A percentile compares a stretch with the other conserved stretches of the same genome.
phyloP scores from a whole-genome alignment of 2,329 filamentous ascomycete genomes.

The Neoarthrinium moseri region DNA sequence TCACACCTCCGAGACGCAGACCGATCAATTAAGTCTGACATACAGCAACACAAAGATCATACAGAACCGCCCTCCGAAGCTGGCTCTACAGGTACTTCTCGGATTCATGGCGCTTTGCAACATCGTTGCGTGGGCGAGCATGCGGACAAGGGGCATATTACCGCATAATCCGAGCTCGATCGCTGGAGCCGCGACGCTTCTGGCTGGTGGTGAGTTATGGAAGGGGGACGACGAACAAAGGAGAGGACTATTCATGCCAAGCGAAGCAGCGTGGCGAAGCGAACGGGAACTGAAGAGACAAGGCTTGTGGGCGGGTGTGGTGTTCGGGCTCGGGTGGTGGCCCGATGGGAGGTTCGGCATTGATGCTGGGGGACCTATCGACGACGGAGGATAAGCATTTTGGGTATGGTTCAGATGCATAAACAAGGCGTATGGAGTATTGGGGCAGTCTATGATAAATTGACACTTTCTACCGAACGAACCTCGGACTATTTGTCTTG shows the following conservation, averaged over 20 bases:
- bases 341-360: slow-evolving; percentile 3
- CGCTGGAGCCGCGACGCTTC: slow-evolving; percentile 22
- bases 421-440: too few species aligned
- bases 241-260: slow-evolving; percentile 14
- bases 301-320: slow-evolving; percentile 16
- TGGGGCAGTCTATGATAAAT: too few species aligned
- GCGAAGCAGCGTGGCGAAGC: slow-evolving; percentile 24
- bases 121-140: slow-evolving; percentile 19
- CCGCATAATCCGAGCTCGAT: slow-evolving; percentile 29
- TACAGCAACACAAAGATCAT: slow-evolving; percentile 14
- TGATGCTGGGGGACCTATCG: slow-evolving; percentile 4
- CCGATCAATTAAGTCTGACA: slow-evolving; percentile 9
- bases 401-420: too few species aligned
- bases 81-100: slow-evolving; percentile 27
- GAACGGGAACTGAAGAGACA: slow-evolving; percentile 17
- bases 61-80: slow-evolving; percentile 25
- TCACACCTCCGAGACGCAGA: background rate
- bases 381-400: too few species aligned
- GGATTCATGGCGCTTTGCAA: slow-evolving; percentile 25
- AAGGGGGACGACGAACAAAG: slow-evolving; percentile 3
- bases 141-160: slow-evolving; percentile 21
- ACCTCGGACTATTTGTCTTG: too few species aligned
- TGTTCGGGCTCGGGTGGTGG: slow-evolving; percentile 15
- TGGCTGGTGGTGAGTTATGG: slow-evolving; percentile 25
- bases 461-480: too few species aligned